Evolutionary conservation across 148 eudicot species (phyloP).

Genomic region (Dianthus caryophyllus): DNA sequence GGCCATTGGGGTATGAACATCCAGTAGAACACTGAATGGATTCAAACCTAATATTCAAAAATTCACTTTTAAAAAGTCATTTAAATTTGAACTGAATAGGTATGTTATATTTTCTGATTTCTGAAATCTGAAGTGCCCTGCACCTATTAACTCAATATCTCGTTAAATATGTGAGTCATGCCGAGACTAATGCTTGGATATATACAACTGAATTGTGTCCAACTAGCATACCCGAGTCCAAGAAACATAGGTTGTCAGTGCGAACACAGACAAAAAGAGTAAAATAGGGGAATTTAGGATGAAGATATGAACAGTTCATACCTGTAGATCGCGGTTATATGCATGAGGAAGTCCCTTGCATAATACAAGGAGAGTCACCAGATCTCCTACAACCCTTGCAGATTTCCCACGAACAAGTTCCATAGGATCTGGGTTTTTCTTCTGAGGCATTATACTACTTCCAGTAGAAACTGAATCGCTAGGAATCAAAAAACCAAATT

Average conservation of each 20-base stretch:
- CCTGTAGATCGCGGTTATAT: constrained; percentile 98
- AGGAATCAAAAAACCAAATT: constrained; percentile 88
- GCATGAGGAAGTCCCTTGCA: constrained; percentile 99
- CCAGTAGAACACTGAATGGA: too few relatives aligned
- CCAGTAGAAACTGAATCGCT: constrained; percentile 97
- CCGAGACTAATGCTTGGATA: too few relatives aligned
- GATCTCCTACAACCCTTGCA: constrained; percentile 80
- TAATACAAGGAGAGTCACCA: constrained; percentile 82
- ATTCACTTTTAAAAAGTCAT: too few relatives aligned
- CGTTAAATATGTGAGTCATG: too few relatives aligned
- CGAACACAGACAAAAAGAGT: not conserved
- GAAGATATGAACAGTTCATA: constrained; percentile 15
- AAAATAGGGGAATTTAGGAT: not conserved
- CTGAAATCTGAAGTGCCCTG: too few relatives aligned
- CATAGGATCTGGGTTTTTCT: constrained; percentile 99
- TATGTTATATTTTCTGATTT: too few relatives aligned
- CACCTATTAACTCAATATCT: too few relatives aligned
- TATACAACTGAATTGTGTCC: too few relatives aligned
- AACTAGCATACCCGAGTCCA: too few relatives aligned
- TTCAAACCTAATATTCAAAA: too few relatives aligned
- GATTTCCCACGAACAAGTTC: constrained; percentile 99
- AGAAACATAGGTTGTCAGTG: not conserved
- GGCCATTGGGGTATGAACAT: too few relatives aligned
- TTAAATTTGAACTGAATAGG: too few relatives aligned
- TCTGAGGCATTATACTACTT: constrained; percentile 99